Conservation (phyloP, 2,329 filamentous ascomycete species). For the Aspergillus glaucus region DNA sequence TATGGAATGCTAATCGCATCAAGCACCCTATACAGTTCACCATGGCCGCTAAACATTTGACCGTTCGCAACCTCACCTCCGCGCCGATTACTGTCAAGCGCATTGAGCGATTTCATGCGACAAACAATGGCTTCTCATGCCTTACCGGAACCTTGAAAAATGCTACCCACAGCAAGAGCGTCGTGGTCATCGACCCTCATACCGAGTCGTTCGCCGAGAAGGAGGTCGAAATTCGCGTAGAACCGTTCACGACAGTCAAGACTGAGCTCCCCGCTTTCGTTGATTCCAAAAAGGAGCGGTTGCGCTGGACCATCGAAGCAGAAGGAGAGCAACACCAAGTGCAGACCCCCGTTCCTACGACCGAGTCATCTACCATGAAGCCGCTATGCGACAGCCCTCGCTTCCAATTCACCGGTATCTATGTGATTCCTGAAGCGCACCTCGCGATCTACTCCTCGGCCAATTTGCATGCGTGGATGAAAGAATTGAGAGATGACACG, state of each 20-base stretch:
- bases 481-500: conserved; percentile 61
- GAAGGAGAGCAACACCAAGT: conserved; percentile 62
- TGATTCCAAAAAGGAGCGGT: conserved; percentile 53
- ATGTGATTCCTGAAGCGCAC: conserved; percentile 50
- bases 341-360: conserved; percentile 60
- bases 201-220: conserved; percentile 56
- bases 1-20: not conserved
- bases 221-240: conserved; percentile 58
- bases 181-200: conserved; percentile 43
- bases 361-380: conserved; percentile 56
- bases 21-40: not conserved
- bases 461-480: conserved; percentile 73
- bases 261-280: conserved; percentile 59
- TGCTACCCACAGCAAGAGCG: conserved; percentile 36
- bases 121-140: conserved; percentile 30
- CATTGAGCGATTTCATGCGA: conserved; percentile 66
- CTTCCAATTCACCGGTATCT: conserved; percentile 59
- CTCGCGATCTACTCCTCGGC: conserved; percentile 64
- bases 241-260: conserved; percentile 60
- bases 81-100: conserved; percentile 65
- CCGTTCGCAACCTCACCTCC: conserved; percentile 74
- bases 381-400: conserved; percentile 49
- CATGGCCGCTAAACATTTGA: conserved; percentile 47
- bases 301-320: conserved; percentile 68
- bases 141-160: conserved; percentile 42